phyloP scores from a whole-genome alignment of 305 asterid genomes.

The Solanum hybrid region DNA sequence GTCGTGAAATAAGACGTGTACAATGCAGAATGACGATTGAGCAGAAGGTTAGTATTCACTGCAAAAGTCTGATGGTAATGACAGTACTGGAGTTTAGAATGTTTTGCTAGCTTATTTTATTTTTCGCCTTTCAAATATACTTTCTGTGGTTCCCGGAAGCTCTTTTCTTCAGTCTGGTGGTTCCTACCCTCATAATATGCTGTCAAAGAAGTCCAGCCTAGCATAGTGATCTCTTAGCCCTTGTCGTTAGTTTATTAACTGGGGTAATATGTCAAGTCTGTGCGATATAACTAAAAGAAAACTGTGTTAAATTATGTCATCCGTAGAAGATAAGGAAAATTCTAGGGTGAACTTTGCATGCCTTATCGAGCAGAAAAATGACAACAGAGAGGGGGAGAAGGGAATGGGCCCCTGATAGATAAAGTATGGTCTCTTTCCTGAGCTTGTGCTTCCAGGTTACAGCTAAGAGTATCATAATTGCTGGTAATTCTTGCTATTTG shows the following conservation, averaged over 20 bases:
- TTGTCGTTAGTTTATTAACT: background rate
- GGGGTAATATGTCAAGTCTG: background rate
- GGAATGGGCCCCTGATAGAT: background rate
- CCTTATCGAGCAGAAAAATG: background rate
- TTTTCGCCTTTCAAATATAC: background rate
- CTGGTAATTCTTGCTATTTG: background rate
- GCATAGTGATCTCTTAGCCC: background rate
- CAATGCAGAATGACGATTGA: constrained; percentile 47
- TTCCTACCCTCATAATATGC: background rate
- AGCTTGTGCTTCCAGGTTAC: background rate
- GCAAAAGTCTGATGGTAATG: background rate
- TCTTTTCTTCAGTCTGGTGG: background rate
- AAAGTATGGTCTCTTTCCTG: background rate
- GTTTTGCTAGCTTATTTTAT: background rate
- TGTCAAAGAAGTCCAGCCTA: background rate
- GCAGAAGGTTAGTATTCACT: constrained; percentile 42
- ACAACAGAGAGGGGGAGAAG: background rate
- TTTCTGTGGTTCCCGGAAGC: background rate
- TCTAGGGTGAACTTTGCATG: background rate
- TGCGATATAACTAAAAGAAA: background rate
- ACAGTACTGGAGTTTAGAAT: background rate
- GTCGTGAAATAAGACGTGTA: constrained; percentile 30
- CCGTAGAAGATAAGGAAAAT: background rate
- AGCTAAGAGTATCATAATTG: background rate
- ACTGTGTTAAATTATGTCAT: background rate